These are phyloP conservation scores for Acacia pycnantha DNA, from an alignment of 331 rosid species.

Conservation along the genomic window DNA sequence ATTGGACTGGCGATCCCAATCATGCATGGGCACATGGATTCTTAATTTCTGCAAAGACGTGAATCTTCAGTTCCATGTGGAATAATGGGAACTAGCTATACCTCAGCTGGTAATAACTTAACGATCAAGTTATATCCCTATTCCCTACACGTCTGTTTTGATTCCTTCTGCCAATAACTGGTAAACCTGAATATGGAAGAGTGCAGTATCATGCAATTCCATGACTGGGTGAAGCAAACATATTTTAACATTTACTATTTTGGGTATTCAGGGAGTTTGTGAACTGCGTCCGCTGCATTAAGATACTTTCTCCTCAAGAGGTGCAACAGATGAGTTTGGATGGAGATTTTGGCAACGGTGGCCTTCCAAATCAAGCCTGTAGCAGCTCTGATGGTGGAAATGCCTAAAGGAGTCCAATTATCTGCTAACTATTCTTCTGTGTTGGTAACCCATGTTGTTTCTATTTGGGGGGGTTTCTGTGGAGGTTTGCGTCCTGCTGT, in stretches of 20 bases:
- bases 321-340: conserved; percentile 97
- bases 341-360: conserved; percentile 74
- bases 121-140: not conserved
- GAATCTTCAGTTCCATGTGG: not conserved
- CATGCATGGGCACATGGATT: not conserved
- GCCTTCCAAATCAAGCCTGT: conserved; percentile 87
- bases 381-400: conserved; percentile 93
- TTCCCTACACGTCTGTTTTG: not conserved
- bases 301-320: conserved; percentile 92
- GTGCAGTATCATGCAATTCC: not conserved
- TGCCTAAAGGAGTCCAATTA: conserved; percentile 42
- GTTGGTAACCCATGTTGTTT: conserved; percentile 26
- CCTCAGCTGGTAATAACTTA: not conserved
- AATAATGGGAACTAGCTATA: not conserved
- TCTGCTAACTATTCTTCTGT: conserved; percentile 37
- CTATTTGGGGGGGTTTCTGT: not conserved
- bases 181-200: not conserved
- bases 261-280: conserved; percentile 78
- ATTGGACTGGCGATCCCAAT: not conserved
- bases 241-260: conserved; percentile 5
- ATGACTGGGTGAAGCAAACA: not conserved
- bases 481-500: conserved; percentile 14
- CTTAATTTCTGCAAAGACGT: not conserved
- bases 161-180: not conserved
- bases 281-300: conserved; percentile 87